Evolutionary conservation across 2,329 filamentous ascomycete species (phyloP).

Genomic region (Daldinia eschscholtzii): DNA sequence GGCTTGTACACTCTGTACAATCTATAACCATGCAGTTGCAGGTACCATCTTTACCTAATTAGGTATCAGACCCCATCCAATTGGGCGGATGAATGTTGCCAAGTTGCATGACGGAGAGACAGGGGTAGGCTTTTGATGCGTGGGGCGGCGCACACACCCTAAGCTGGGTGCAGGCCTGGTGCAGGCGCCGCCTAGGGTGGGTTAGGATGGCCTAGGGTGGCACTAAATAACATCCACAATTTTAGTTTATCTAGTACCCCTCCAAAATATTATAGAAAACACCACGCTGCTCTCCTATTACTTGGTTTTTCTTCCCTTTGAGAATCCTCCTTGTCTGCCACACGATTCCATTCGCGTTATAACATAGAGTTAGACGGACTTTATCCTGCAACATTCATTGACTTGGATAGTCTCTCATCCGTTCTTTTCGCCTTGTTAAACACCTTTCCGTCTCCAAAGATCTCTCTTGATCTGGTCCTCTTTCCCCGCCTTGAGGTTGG

Average conservation of each 20-base stretch:
- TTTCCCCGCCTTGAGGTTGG: slow-evolving; percentile 31
- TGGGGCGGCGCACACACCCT: slow-evolving; percentile 31
- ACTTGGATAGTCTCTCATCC: slow-evolving; percentile 45
- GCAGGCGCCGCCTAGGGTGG: background rate
- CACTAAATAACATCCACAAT: slow-evolving; percentile 36
- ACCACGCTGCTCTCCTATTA: slow-evolving; percentile 36
- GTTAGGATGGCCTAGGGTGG: slow-evolving; percentile 28
- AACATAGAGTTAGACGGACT: slow-evolving; percentile 40
- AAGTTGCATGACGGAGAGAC: slow-evolving; percentile 44
- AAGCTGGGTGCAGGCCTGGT: background rate
- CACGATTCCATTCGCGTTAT: slow-evolving; percentile 31
- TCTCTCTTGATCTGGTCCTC: slow-evolving; percentile 16
- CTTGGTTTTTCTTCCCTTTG: slow-evolving; percentile 19
- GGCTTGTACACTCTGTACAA: background rate
- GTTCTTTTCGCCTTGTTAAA: slow-evolving; percentile 39
- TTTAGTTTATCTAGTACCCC: slow-evolving; percentile 34
- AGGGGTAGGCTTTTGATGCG: slow-evolving; percentile 32
- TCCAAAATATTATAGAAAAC: slow-evolving; percentile 45
- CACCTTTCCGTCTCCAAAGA: slow-evolving; percentile 18
- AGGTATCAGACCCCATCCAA: slow-evolving; percentile 30
- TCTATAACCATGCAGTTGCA: slow-evolving; percentile 25
- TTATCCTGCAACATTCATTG: slow-evolving; percentile 42
- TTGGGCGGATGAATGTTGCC: slow-evolving; percentile 43
- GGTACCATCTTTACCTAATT: slow-evolving; percentile 36
- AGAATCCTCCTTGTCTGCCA: slow-evolving; percentile 36